Base-by-base conservation (phyloP, 148 eudicot species). In the Fagopyrum homotropicum region DNA sequence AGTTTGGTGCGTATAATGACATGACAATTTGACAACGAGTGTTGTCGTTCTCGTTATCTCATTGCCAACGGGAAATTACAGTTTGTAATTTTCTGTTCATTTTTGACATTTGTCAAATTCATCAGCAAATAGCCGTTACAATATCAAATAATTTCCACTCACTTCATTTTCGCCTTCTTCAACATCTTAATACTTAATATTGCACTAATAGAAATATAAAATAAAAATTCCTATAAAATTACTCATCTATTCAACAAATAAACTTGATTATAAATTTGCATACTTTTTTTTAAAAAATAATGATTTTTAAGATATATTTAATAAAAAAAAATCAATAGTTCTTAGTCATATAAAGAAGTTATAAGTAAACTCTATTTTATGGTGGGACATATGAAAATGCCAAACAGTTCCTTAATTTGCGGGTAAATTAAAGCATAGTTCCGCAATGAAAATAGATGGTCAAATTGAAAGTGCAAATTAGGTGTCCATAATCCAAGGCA, bases 401-500 rank as follows among this genome's bases (percentile, higher is more conserved):
- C 70, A 66, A 66, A 66, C 71, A 66, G 6, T 12, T 5, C 71
- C 71, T 66, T 66, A 43, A 66, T 66, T 66, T 40, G 71, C 71
- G 71, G 71, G 46, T 35, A 40, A 66, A 4, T 40, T 66, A 17
- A 47, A 66, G 71, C 45, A 66, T 35, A 61, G 12, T 30, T 30
- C 44, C 15, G 63, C 1, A 57, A 35, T 9, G 35, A 45, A 64
- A 30, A 1, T 40, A 66, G 47, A 40, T 35, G 45, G 71, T 66
- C 71, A 66, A 64, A 43, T 4, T 14, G 5, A 66, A 66, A 66
- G 71, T 66, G 71, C 71, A 66, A 66, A 66, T 66, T 66, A 66
- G 71, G 71, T 66, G 71, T 17, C 70, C 71, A 66, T 66, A 66
- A 66, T 66, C 46, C 30, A 66, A 35, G 71, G 71, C 71, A 40